These are phyloP conservation scores for Chaetomiaceae sp. DNA, from an alignment of 2,329 filamentous ascomycete genomes.

Conservation along the genomic window DNA sequence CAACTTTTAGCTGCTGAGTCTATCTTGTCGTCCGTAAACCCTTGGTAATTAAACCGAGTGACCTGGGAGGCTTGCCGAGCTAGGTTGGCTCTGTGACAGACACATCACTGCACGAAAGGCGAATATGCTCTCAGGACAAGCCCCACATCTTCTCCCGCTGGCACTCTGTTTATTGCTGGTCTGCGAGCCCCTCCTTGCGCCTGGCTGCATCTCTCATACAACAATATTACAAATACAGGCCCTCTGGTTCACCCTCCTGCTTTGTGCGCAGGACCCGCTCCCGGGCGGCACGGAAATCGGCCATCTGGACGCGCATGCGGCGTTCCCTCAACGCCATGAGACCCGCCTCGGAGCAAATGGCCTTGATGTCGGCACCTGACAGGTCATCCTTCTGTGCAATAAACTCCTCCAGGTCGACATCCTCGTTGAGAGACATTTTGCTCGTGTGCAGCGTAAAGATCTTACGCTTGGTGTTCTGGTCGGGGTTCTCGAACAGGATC, in stretches of 20 bases:
- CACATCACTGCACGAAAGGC: background rate
- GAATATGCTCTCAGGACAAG: too few relatives aligned
- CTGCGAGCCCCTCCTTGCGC: background rate
- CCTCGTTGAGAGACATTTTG: conserved; percentile 95
- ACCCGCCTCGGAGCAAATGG: conserved; percentile 96
- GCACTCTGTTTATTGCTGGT: conserved; percentile 10
- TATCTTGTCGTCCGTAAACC: too few relatives aligned
- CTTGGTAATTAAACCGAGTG: too few relatives aligned
- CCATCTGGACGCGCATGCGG: conserved; percentile 98
- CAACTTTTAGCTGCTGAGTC: too few relatives aligned
- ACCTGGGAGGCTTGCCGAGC: too few relatives aligned
- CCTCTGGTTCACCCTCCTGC: conserved; percentile 96
- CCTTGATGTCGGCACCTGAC: conserved; percentile 96
- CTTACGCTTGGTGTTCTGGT: conserved; percentile 91
- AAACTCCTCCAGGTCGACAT: conserved; percentile 98
- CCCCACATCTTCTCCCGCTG: too few relatives aligned
- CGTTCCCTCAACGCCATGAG: conserved; percentile 90
- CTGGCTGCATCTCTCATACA: conserved; percentile 17
- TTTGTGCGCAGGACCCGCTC: conserved; percentile 97
- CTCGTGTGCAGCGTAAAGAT: conserved; percentile 97
- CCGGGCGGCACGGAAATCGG: conserved; percentile 87
- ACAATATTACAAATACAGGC: conserved; percentile 80
- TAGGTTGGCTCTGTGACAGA: too few relatives aligned
- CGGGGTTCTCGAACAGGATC: conserved; percentile 68
- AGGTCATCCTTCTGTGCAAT: conserved; percentile 98